Conservation (phyloP, 1,284 basidiomycete genomes). For the Thelephora terrestris region DNA sequence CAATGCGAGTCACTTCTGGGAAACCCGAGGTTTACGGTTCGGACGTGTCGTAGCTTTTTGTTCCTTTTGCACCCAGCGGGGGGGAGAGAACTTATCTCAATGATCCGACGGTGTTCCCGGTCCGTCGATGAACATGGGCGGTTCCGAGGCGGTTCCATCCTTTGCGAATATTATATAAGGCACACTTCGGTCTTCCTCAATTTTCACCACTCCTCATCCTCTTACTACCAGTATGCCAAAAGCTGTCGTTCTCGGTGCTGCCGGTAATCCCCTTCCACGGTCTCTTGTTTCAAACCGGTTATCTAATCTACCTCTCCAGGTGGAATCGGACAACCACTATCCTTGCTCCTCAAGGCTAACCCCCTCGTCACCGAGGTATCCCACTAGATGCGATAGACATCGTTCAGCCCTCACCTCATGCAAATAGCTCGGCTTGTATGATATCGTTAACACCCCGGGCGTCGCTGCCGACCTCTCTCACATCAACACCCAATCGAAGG, state of each 20-base stretch:
- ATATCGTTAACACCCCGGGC: constrained; percentile 96
- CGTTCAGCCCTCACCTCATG: neutral
- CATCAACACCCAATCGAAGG: constrained; percentile 72
- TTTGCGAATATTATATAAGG: no score
- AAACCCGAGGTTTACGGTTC: no score
- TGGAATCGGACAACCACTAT: constrained; percentile 89
- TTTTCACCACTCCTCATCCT: constrained; percentile 9
- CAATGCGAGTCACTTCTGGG: no score
- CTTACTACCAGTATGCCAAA: constrained; percentile 59
- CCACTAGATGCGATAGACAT: neutral
- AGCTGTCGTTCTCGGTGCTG: constrained; percentile 88
- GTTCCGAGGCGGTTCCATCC: no score
- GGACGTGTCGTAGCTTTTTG: no score
- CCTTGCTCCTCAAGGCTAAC: constrained; percentile 84
- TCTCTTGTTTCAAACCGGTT: constrained; percentile 8
- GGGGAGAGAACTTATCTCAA: no score
- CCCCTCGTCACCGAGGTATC: constrained; percentile 67
- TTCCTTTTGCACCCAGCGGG: no score
- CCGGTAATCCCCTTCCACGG: constrained; percentile 40
- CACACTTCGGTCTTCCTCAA: neutral
- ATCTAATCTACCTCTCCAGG: constrained; percentile 30
- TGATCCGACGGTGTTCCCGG: no score
- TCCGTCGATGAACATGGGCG: no score
- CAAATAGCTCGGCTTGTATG: constrained; percentile 73
- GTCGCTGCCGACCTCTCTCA: constrained; percentile 93